Conservation (phyloP, 2,329 filamentous ascomycete genomes). For the Xylaria sp. region DNA sequence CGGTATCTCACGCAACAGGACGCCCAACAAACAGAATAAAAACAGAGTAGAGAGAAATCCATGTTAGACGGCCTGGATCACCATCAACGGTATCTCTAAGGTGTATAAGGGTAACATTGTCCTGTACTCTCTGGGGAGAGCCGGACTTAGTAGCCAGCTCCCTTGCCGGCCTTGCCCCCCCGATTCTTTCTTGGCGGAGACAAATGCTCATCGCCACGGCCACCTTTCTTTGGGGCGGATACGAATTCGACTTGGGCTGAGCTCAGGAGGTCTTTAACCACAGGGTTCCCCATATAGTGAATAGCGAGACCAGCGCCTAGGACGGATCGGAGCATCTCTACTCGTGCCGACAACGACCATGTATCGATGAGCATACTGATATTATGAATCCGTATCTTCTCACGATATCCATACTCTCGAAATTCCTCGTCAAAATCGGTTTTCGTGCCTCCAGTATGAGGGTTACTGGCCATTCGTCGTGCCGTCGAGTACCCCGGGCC, state of each 20-base stretch:
- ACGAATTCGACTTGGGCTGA: conserved; percentile 41
- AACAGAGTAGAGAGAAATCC: background rate
- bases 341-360: conserved; percentile 56
- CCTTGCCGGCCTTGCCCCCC: conserved; percentile 27
- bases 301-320: conserved; percentile 52
- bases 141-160: conserved; percentile 14
- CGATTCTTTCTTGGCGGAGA: conserved; percentile 27
- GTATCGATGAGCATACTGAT: conserved; percentile 53
- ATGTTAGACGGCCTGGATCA: background rate
- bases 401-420: conserved; percentile 58
- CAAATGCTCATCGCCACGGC: conserved; percentile 16
- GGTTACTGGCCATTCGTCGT: conserved; percentile 47
- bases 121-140: background rate
- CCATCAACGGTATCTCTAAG: background rate
- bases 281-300: conserved; percentile 49
- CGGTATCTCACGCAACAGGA: background rate
- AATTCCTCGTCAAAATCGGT: conserved; percentile 49
- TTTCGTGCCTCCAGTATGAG: conserved; percentile 49
- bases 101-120: background rate
- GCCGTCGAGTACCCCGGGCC: conserved; percentile 62
- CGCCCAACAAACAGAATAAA: background rate
- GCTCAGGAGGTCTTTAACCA: conserved; percentile 45
- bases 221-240: conserved; percentile 29
- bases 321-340: conserved; percentile 54
- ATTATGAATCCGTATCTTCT: conserved; percentile 56